Conservation (phyloP, 1,139 yeast species). For the Pichia sp. region DNA sequence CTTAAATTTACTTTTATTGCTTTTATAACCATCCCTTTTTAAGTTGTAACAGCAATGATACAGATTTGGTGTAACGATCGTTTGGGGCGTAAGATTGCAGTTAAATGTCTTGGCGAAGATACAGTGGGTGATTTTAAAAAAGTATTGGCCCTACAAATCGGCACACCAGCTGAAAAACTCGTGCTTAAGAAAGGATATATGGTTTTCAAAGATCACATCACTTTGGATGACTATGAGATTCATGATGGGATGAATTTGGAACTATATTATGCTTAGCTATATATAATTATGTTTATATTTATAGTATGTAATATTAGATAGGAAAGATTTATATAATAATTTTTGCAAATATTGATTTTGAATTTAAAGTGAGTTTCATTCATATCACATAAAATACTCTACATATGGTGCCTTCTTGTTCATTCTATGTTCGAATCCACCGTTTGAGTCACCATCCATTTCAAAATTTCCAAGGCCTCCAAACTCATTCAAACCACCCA, state of each 20-base stretch:
- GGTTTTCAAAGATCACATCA: conserved; percentile 80
- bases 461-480: conserved; percentile 4
- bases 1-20: too few relatives aligned
- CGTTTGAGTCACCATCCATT: background rate
- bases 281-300: background rate
- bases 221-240: conserved; percentile 86
- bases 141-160: conserved; percentile 74
- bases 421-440: conserved; percentile 15
- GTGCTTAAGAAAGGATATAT: conserved; percentile 73
- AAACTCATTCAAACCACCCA: conserved; percentile 13
- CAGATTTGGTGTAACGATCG: conserved; percentile 52
- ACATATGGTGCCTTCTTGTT: conserved; percentile 41
- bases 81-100: conserved; percentile 80
- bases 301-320: background rate
- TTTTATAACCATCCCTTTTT: background rate
- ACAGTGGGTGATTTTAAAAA: conserved; percentile 90
- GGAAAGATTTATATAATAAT: background rate
- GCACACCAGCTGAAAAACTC: conserved; percentile 63
- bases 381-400: conserved; percentile 57
- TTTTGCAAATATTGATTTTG: too few relatives aligned
- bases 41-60: conserved; percentile 32
- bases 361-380: background rate
- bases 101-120: conserved; percentile 79
- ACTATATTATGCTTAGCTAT: conserved; percentile 53
- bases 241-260: conserved; percentile 88